Evolutionary conservation across 208 protist species (phyloP).

Genomic region (Leishmania braziliensis): DNA sequence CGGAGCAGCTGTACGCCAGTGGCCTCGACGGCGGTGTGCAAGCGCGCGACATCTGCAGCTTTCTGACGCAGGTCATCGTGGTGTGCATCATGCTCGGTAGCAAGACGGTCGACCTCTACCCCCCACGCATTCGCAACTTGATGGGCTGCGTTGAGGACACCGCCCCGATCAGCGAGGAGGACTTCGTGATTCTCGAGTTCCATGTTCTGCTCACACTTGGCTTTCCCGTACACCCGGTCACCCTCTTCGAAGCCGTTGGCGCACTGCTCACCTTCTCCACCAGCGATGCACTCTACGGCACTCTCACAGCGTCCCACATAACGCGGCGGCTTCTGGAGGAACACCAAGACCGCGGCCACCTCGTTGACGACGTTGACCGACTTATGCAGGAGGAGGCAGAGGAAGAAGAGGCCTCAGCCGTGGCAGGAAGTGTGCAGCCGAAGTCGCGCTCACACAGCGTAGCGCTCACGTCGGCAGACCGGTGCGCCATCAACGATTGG

Average conservation of each 20-base stretch:
- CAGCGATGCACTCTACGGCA: conserved; percentile 34
- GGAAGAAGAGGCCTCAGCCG: conserved; percentile 19
- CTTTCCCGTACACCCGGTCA: conserved; percentile 46
- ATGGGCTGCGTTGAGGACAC: conserved; percentile 52
- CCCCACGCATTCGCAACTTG: conserved; percentile 58
- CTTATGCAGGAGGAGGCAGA: conserved; percentile 19
- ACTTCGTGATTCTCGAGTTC: conserved; percentile 64
- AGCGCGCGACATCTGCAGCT: conserved; percentile 38
- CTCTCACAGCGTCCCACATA: conserved; percentile 27
- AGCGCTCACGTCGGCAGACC: background rate
- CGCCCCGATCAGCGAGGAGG: conserved; percentile 37
- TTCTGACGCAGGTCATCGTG: conserved; percentile 75
- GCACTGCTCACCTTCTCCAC: conserved; percentile 50
- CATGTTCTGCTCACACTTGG: conserved; percentile 38
- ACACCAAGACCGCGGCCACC: conserved; percentile 29
- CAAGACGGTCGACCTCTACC: conserved; percentile 78
- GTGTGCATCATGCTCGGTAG: conserved; percentile 78
- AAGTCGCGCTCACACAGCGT: background rate
- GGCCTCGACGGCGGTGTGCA: conserved; percentile 23
- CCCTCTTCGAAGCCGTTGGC: conserved; percentile 53
- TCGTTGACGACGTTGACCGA: conserved; percentile 24
- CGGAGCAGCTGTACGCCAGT: background rate
- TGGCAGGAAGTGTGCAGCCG: background rate
- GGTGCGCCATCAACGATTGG: conserved; percentile 31
- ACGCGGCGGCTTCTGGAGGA: conserved; percentile 30